These are phyloP conservation scores for Chytriomyces hyalinus DNA, from an alignment of 192 early-diverging fungal genomes.

Conservation along the genomic window DNA sequence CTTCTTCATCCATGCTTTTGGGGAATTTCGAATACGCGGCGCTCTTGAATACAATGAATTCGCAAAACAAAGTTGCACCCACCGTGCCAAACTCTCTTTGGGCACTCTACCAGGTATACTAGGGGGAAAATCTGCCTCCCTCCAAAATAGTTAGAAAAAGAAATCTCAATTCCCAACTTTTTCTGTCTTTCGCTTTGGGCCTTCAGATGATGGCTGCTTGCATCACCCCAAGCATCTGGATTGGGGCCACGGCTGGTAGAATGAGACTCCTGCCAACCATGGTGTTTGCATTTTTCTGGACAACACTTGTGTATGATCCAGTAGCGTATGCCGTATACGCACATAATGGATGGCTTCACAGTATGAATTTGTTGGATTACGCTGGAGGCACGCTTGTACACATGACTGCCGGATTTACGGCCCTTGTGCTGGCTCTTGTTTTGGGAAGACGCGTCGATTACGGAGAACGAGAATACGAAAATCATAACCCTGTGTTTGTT, in stretches of 20 bases:
- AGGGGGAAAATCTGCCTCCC: no score
- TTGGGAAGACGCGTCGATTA: constrained; percentile 80
- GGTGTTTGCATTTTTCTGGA: constrained; percentile 92
- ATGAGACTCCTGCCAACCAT: constrained; percentile 83
- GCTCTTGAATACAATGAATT: constrained; percentile 42
- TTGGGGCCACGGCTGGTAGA: constrained; percentile 90
- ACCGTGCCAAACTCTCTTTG: constrained; percentile 69
- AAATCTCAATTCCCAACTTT: no score
- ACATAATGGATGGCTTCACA: constrained; percentile 80
- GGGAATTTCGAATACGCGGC: constrained; percentile 79
- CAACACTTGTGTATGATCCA: constrained; percentile 89
- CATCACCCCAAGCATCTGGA: constrained; percentile 87
- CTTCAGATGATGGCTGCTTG: constrained; percentile 82
- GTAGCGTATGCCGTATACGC: constrained; percentile 96
- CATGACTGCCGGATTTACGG: constrained; percentile 86
- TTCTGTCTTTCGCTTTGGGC: constrained; percentile 45
- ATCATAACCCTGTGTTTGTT: constrained; percentile 91
- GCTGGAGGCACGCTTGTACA: constrained; percentile 98
- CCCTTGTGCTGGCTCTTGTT: constrained; percentile 85
- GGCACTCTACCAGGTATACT: constrained; percentile 65
- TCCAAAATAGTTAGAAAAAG: no score
- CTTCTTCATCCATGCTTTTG: neutral
- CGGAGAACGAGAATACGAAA: constrained; percentile 72
- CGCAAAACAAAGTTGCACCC: constrained; percentile 61
- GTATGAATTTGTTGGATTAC: constrained; percentile 78